Conservation (phyloP, 345 rosid genomes). For the Lepidium didymum region DNA sequence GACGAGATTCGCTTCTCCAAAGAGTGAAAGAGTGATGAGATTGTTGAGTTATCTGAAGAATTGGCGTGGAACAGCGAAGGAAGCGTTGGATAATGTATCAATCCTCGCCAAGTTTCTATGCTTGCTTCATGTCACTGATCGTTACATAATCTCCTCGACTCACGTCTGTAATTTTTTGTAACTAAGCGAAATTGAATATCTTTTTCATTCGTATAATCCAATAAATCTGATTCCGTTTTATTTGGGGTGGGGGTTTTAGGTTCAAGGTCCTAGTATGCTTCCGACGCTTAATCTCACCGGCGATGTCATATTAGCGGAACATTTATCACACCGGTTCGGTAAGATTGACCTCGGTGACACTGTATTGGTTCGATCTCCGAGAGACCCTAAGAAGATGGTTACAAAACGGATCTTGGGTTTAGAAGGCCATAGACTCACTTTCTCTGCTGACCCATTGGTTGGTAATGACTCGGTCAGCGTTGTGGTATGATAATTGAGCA, state of each 20-base stretch:
- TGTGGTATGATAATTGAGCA: slow-evolving; percentile 26
- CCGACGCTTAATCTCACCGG: slow-evolving; percentile 70
- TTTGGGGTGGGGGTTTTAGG: slow-evolving; percentile 31
- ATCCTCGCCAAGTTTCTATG: slow-evolving; percentile 29
- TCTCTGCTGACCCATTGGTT: slow-evolving; percentile 34
- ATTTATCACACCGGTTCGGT: slow-evolving; percentile 57
- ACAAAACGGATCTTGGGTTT: slow-evolving; percentile 63
- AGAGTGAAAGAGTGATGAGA: slow-evolving; percentile 13
- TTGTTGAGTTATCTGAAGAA: slow-evolving; percentile 8
- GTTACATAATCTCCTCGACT: slow-evolving; percentile 49
- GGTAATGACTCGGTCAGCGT: slow-evolving; percentile 25
- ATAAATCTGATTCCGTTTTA: neutral
- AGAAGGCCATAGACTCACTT: slow-evolving; percentile 64
- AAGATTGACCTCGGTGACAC: slow-evolving; percentile 60
- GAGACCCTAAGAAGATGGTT: slow-evolving; percentile 49
- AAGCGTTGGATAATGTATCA: slow-evolving; percentile 24
- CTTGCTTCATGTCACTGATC: slow-evolving; percentile 53
- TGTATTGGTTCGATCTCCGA: slow-evolving; percentile 64
- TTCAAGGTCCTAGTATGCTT: slow-evolving; percentile 74
- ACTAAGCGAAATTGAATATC: neutral
- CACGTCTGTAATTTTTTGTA: slow-evolving; percentile 33
- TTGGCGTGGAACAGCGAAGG: slow-evolving; percentile 39
- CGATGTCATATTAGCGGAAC: slow-evolving; percentile 58
- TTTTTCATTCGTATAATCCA: neutral
- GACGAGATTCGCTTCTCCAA: neutral